A percentile compares a stretch with the other conserved stretches of the same genome.
Conservation (phyloP, 768 basidiomycete species). For the Phanerochaete sordida region DNA sequence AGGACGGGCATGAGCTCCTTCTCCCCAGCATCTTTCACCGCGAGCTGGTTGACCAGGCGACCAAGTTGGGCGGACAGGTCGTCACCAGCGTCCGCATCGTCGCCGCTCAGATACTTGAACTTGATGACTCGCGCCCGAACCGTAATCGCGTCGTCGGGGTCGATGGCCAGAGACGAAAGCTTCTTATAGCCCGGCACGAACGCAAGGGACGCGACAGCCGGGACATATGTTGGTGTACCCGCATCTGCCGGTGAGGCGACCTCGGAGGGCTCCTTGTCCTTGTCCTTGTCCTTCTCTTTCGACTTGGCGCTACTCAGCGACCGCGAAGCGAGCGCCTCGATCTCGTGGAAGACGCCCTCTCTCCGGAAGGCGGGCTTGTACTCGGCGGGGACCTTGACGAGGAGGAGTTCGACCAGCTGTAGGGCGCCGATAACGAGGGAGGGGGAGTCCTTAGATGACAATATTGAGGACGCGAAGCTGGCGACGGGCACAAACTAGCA, state of each 20-base stretch:
- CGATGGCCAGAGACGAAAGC: slow-evolving; percentile 60
- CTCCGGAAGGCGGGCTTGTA: slow-evolving; percentile 89
- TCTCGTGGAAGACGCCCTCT: slow-evolving; percentile 96
- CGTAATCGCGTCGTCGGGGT: slow-evolving; percentile 90
- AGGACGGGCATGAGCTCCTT: slow-evolving; percentile 59
- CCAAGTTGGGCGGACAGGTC: slow-evolving; percentile 63
- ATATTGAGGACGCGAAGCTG: slow-evolving; percentile 89
- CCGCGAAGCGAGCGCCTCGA: slow-evolving; percentile 71
- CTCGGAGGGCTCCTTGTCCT: slow-evolving; percentile 30
- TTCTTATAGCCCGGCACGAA: slow-evolving; percentile 66
- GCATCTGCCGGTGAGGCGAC: slow-evolving; percentile 40
- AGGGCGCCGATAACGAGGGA: slow-evolving; percentile 83
- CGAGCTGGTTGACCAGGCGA: slow-evolving; percentile 62
- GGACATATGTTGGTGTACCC: slow-evolving; percentile 28
- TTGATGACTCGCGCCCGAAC: slow-evolving; percentile 87
- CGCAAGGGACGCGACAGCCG: slow-evolving; percentile 39
- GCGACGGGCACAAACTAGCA: slow-evolving; percentile 88
- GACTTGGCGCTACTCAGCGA: slow-evolving; percentile 53
- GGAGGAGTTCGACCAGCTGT: slow-evolving; percentile 89
- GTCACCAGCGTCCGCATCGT: slow-evolving; percentile 54
- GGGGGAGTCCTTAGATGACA: slow-evolving; percentile 90
- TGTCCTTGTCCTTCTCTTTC: slow-evolving; percentile 37
- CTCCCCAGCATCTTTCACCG: slow-evolving; percentile 52
- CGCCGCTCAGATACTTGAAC: slow-evolving; percentile 68
- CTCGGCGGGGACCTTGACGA: slow-evolving; percentile 77